A percentile compares a stretch with the other conserved stretches of the same genome.
Evolutionary conservation across 768 basidiomycete species (phyloP).

Genomic region (Postia placenta): DNA sequence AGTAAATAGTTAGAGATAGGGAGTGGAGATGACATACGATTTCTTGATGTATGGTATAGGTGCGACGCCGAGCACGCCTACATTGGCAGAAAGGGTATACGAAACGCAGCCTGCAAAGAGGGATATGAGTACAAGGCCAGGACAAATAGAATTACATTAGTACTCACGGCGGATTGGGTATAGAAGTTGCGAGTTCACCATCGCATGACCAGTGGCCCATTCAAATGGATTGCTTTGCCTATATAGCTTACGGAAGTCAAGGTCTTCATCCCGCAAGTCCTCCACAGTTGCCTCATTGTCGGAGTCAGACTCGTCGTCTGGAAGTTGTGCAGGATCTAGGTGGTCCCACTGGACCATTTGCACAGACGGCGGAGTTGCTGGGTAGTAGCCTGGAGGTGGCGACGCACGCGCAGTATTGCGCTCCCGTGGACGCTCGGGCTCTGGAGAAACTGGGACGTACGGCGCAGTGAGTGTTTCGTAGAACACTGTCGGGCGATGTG

Average conservation of each 20-base stretch:
- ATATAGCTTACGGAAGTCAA: too few relatives aligned
- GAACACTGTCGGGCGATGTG: neutral
- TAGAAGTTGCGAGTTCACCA: neutral
- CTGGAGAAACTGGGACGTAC: neutral
- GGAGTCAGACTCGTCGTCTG: too few relatives aligned
- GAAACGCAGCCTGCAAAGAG: neutral
- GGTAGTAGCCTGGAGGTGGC: too few relatives aligned
- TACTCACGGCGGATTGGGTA: too few relatives aligned
- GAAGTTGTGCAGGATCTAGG: too few relatives aligned
- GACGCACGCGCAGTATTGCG: too few relatives aligned
- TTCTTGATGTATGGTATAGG: slow-evolving; percentile 11
- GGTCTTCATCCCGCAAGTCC: too few relatives aligned
- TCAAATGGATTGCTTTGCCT: slow-evolving; percentile 4
- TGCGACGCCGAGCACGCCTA: slow-evolving; percentile 3
- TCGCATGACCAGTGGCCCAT: slow-evolving; percentile 1
- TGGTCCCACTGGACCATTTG: too few relatives aligned
- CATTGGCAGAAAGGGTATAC: slow-evolving; percentile 5
- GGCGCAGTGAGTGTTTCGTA: neutral
- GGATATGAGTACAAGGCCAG: neutral
- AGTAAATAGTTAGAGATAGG: neutral
- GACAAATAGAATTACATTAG: too few relatives aligned
- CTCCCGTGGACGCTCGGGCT: too few relatives aligned
- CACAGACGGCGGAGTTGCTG: too few relatives aligned
- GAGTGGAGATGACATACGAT: slow-evolving; percentile 4
- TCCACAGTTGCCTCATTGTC: too few relatives aligned